Evolutionary conservation across 148 eudicot species (phyloP).

Genomic region (Silene conica): DNA sequence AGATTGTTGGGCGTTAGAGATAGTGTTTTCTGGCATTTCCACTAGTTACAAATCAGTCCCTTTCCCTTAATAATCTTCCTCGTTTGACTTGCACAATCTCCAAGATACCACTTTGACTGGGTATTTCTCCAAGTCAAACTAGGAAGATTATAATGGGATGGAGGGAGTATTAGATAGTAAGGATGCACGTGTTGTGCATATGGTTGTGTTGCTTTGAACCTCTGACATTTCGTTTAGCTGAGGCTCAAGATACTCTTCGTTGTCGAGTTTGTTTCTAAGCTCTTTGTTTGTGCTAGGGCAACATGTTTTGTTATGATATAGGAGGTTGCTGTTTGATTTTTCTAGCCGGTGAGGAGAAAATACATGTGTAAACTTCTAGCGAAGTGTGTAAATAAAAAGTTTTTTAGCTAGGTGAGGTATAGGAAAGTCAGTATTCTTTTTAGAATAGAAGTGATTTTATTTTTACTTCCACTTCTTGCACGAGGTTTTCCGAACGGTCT

Average conservation of each 20-base stretch:
- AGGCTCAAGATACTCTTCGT: not conserved
- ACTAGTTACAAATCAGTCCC: no score
- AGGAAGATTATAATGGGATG: no score
- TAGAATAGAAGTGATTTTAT: not conserved
- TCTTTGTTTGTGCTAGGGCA: not conserved
- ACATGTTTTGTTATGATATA: not conserved
- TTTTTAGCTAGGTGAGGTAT: not conserved
- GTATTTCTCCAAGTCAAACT: no score
- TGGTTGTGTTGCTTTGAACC: not conserved
- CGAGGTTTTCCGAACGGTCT: not conserved
- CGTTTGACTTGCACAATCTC: no score
- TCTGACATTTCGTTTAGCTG: not conserved
- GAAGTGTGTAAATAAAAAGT: not conserved
- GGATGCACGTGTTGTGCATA: not conserved
- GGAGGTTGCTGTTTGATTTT: not conserved
- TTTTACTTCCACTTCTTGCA: not conserved
- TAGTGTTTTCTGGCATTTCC: no score
- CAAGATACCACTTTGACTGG: no score
- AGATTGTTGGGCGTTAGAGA: no score
- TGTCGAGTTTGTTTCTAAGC: not conserved
- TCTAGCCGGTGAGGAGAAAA: not conserved
- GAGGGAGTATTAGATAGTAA: not conserved
- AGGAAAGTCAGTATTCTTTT: not conserved
- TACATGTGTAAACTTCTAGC: no score
- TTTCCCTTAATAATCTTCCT: no score